Percentiles rank a stretch among this genome's conserved stretches.
Evolutionary conservation across 169 alveolate genomes (phyloP).

Genomic region (Sarcocystis neurona): DNA sequence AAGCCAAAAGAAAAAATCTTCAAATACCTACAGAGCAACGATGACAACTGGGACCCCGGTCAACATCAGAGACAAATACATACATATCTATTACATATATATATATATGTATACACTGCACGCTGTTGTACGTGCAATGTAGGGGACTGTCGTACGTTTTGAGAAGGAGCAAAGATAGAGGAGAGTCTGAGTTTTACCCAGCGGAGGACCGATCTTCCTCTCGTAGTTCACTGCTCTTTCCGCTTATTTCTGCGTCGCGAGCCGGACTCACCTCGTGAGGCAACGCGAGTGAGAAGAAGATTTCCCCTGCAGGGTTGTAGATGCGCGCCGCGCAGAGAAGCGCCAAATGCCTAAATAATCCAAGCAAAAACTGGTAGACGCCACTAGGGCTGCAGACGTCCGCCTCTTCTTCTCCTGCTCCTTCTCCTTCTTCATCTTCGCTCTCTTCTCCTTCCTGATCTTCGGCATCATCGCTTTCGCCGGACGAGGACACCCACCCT

Average conservation of each 20-base stretch:
- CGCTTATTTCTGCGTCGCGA: background rate
- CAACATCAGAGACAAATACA: too few relatives aligned
- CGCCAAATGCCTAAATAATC: constrained; percentile 50
- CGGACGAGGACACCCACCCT: too few relatives aligned
- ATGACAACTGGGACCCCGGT: too few relatives aligned
- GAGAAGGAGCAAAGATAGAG: too few relatives aligned
- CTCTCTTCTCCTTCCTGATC: background rate
- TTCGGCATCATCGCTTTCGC: constrained; percentile 2
- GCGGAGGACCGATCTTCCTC: too few relatives aligned
- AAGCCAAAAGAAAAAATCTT: too few relatives aligned
- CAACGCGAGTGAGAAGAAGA: constrained; percentile 29
- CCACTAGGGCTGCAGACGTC: constrained; percentile 27
- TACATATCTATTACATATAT: background rate
- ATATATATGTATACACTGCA: background rate
- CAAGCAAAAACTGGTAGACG: constrained; percentile 15
- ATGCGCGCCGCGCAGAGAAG: constrained; percentile 57
- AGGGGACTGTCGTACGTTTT: too few relatives aligned
- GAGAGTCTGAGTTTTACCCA: too few relatives aligned
- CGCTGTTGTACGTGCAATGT: too few relatives aligned
- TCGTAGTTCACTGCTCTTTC: too few relatives aligned
- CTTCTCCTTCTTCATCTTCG: constrained; percentile 6
- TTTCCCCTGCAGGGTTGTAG: constrained; percentile 5
- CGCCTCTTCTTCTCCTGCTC: constrained; percentile 19
- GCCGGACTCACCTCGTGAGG: constrained; percentile 48
- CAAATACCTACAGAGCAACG: too few relatives aligned